phyloP scores from a whole-genome alignment of 108 stramenopile genomes.

The Conticribra weissflogii region DNA sequence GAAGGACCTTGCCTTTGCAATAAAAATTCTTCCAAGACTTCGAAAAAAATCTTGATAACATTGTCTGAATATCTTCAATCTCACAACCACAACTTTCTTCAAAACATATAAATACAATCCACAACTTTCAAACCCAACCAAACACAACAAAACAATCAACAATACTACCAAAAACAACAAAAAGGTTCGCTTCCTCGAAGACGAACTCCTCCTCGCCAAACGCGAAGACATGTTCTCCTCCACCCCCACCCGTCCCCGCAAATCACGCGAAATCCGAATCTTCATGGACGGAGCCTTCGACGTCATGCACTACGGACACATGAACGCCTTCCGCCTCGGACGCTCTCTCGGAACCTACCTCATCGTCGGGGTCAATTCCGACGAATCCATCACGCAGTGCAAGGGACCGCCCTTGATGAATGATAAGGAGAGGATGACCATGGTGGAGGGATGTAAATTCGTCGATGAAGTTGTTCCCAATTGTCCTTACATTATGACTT shows the following conservation, averaged over 20 bases:
- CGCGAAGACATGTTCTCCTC: constrained; percentile 37
- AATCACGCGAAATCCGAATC: constrained; percentile 73
- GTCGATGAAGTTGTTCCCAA: constrained; percentile 97
- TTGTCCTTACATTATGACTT: constrained; percentile 97
- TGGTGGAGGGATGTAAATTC: constrained; percentile 97
- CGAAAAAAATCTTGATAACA: background rate
- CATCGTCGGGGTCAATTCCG: constrained; percentile 97
- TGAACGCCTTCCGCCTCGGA: constrained; percentile 99
- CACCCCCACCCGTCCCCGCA: constrained; percentile 14
- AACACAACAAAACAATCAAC: too few species aligned
- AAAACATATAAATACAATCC: too few species aligned
- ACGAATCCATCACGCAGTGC: constrained; percentile 90
- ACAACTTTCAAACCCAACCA: too few species aligned
- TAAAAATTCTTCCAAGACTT: too few species aligned
- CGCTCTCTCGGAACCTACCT: constrained; percentile 93
- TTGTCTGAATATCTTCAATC: too few species aligned
- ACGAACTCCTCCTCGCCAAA: constrained; percentile 51
- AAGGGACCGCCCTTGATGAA: constrained; percentile 97
- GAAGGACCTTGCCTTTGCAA: too few species aligned
- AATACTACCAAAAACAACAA: too few species aligned
- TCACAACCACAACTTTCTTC: too few species aligned
- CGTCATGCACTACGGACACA: constrained; percentile 98
- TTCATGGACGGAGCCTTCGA: constrained; percentile 99
- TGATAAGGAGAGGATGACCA: constrained; percentile 91
- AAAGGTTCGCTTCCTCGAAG: constrained; percentile 67